Base-by-base conservation (phyloP, 2,329 filamentous ascomycete genomes). In the Botrytis fragariae region DNA sequence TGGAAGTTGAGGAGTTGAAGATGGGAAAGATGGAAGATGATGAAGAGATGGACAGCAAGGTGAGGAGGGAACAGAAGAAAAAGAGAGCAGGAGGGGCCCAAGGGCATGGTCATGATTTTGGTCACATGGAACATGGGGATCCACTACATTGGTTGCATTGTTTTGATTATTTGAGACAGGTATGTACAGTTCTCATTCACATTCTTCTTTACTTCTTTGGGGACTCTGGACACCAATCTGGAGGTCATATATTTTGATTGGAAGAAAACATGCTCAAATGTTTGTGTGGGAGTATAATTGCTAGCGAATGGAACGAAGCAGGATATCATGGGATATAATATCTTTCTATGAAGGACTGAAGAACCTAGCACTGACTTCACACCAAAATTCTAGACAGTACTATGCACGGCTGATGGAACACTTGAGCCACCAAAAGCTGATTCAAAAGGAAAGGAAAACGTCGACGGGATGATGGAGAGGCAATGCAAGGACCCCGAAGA, bases 91-190 rank as follows among this genome's bases (percentile, higher is more conserved):
- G 70, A n/a, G 48, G 20, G 12, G 35, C 29, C 5, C 32, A 72
- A 48, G 9, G 59, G 18, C 42, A 54, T 45, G 71, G 48, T 20
- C 71, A 72, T 60, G 9, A 68, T 60, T 54, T 67, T 59, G 71
- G 48, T n/a, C 71, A 72, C 39, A 35, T 20, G 25, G 57, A 69
- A 18, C 65, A 69, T 57, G 65, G 59, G 32, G 51, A 72, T 68
- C 63, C 71, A 51, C 16, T 54, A 44, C 71, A 73, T 70, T 69
- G 64, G 71, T 57, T 73, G 22, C 71, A 73, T 65, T 73, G 71
- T 44, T 73, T 73, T 69, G 71, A 73, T 44, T 73, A 73, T 70
- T 54, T 73, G 44, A 69, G 71, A 73, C 71, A 73, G 71, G 71
- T 73, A 63, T 51, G 71, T 57, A 54, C 6, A n/a, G 8, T 44